These are phyloP conservation scores for Dendrocalamus latiflorus DNA, from an alignment of 202 grass and related monocot species.

Conservation along the genomic window DNA sequence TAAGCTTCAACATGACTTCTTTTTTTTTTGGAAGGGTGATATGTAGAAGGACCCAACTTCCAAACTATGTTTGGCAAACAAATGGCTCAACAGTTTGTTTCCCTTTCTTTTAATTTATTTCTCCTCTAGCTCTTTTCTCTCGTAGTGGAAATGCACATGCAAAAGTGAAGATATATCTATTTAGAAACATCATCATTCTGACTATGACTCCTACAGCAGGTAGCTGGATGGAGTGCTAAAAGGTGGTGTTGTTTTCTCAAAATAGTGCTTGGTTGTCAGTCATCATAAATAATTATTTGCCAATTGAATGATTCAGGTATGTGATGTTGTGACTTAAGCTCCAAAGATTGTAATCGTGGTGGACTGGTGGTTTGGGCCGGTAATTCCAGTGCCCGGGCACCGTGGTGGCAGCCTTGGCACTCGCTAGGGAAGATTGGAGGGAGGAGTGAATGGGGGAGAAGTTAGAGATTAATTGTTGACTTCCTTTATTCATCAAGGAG, in stretches of 20 bases:
- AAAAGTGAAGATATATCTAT: not conserved
- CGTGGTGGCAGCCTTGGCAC: too few relatives aligned
- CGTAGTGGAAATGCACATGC: not conserved
- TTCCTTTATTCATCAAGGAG: too few relatives aligned
- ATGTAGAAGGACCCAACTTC: not conserved
- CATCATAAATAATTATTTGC: not conserved
- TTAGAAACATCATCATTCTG: not conserved
- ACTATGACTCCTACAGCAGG: not conserved
- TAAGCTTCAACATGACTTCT: not conserved
- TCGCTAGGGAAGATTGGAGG: too few relatives aligned
- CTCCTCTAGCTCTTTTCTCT: not conserved
- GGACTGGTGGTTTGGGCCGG: too few relatives aligned
- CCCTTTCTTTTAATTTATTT: not conserved
- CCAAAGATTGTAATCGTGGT: too few relatives aligned
- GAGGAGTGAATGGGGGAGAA: too few relatives aligned
- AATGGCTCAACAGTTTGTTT: not conserved
- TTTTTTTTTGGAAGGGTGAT: not conserved
- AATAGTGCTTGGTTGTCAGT: not conserved
- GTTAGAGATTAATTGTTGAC: too few relatives aligned
- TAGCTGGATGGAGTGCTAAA: not conserved
- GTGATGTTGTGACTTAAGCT: too few relatives aligned
- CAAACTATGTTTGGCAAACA: not conserved
- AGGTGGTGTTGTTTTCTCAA: not conserved
- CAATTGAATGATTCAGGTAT: not conserved
- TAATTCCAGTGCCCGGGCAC: too few relatives aligned